Percentiles rank a stretch among this genome's conserved stretches.
These are phyloP conservation scores for Coemansia umbellata DNA, from an alignment of 192 early-diverging fungal genomes.

Conservation along the genomic window DNA sequence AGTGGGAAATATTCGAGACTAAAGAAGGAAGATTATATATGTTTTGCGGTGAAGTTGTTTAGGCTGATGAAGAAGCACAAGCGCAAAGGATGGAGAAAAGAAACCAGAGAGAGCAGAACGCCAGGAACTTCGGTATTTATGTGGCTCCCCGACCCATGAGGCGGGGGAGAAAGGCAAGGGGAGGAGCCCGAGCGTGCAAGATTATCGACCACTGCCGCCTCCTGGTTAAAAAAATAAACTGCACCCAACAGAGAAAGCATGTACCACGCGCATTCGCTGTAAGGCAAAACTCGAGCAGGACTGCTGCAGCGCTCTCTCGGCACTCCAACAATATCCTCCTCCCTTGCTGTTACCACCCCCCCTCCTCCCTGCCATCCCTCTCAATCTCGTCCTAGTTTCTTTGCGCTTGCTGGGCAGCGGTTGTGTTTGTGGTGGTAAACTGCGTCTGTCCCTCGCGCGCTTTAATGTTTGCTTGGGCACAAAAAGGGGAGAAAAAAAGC, in stretches of 20 bases:
- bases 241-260: slow-evolving; percentile 9
- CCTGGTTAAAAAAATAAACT: slow-evolving; percentile 16
- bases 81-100: slow-evolving; percentile 3
- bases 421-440: too few species aligned
- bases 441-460: too few species aligned
- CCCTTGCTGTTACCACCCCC: slow-evolving; percentile 3
- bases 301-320: slow-evolving; percentile 19
- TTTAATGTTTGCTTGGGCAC: too few species aligned
- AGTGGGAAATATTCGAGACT: neutral
- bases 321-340: slow-evolving; percentile 2
- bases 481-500: neutral
- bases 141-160: slow-evolving; percentile 19
- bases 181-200: slow-evolving; percentile 48
- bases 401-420: too few species aligned
- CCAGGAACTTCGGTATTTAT: slow-evolving; percentile 50
- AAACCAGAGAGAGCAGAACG: slow-evolving; percentile 1
- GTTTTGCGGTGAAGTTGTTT: neutral
- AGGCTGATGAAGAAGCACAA: slow-evolving; percentile 4
- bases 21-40: neutral
- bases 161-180: slow-evolving; percentile 24
- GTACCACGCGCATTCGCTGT: slow-evolving; percentile 25
- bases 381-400: neutral
- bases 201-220: slow-evolving; percentile 27
- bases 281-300: slow-evolving; percentile 16
- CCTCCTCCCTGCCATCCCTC: slow-evolving; percentile 11